A percentile compares a stretch with the other conserved stretches of the same genome.
Conservation (phyloP, 228 moss, liverwort and hornwort species). For the Sphagnum fallax region DNA sequence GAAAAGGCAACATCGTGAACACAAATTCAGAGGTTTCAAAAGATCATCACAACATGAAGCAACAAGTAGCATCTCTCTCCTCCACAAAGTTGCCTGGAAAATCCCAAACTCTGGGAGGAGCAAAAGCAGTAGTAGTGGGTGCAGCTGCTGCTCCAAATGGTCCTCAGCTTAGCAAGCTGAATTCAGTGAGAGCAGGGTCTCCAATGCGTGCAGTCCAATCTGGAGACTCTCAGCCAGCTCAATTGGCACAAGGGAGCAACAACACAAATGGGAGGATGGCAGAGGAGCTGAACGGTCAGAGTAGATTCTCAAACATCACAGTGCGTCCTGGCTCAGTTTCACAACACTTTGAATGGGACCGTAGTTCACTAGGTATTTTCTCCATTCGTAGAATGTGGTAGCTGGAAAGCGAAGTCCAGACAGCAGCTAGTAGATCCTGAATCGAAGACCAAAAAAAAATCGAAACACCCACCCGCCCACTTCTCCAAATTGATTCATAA, state of each 20-base stretch:
- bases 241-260: neutral
- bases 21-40: no score
- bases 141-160: conserved; percentile 11
- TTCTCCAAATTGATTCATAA: no score
- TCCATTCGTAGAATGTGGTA: conserved; percentile 32
- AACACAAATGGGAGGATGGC: conserved; percentile 11
- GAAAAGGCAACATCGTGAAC: conserved; percentile 16
- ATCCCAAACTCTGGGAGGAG: no score
- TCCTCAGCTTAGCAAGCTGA: conserved; percentile 31
- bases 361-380: conserved; percentile 64
- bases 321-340: conserved; percentile 76
- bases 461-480: no score
- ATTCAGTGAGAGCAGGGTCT: conserved; percentile 10
- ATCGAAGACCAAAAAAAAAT: neutral
- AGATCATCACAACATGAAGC: no score
- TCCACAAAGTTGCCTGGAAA: no score
- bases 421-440: neutral
- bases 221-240: conserved; percentile 11
- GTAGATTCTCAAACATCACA: conserved; percentile 70
- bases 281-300: conserved; percentile 54
- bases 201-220: conserved; percentile 10
- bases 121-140: conserved; percentile 20
- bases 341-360: conserved; percentile 60
- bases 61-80: no score
- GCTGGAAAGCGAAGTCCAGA: neutral